phyloP scores from a whole-genome alignment of 345 rosid genomes.

The Salix brachista region DNA sequence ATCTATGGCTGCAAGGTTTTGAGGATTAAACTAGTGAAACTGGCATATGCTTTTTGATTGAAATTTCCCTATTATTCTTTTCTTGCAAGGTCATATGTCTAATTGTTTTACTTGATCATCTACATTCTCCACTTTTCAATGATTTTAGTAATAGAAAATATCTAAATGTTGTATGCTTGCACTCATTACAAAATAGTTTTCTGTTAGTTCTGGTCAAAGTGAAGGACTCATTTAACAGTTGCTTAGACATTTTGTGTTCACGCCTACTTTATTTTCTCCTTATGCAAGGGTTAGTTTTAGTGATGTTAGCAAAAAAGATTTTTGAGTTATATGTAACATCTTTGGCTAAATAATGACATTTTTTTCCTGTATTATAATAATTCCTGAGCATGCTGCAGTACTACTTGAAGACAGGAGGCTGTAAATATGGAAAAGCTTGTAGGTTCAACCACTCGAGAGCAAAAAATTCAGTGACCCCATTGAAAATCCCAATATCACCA shows the following conservation, averaged over 20 bases:
- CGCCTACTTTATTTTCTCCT: background rate
- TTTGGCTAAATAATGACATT: conserved; percentile 9
- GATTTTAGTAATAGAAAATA: background rate
- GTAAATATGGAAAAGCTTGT: conserved; percentile 85
- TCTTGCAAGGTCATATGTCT: background rate
- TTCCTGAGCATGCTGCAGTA: conserved; percentile 51
- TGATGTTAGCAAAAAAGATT: background rate
- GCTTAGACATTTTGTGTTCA: background rate
- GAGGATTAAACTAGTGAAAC: background rate
- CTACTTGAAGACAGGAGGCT: conserved; percentile 88
- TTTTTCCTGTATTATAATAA: conserved; percentile 10
- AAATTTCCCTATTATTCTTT: background rate
- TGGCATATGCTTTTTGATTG: background rate
- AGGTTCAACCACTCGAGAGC: conserved; percentile 66
- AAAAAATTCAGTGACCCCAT: conserved; percentile 31
- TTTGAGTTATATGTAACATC: background rate
- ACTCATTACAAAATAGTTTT: background rate
- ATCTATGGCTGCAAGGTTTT: background rate
- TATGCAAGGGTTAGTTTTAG: background rate
- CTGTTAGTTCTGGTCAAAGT: background rate
- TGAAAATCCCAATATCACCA: conserved; percentile 34
- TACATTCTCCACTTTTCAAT: background rate
- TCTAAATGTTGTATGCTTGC: background rate
- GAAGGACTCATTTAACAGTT: background rate
- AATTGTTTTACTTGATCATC: background rate